Evolutionary conservation across 2,329 filamentous ascomycete genomes (phyloP), one percentile per base, ranked within the genome.

Genomic region (Verticillium albo-atrum): DNA sequence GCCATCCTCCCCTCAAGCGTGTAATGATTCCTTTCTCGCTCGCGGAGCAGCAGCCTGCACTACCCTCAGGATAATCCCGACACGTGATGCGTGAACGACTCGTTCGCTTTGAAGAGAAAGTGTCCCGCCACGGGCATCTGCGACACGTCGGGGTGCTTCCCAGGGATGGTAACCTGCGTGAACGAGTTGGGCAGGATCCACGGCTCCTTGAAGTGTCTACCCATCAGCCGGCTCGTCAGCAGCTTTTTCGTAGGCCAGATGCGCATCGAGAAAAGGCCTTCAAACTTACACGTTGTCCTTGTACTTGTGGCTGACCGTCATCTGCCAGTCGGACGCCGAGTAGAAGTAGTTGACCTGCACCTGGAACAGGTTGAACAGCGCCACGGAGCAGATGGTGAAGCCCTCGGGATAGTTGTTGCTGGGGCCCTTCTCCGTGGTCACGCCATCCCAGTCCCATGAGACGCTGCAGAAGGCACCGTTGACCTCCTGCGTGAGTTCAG

Each of bases 371-470:
- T 64, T 62, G 12, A 47, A 6, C 56, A 35, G 12, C 32, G 57
- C 58, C 28, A 42, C 34, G 57, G 52, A 64, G 63, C 63, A 64
- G 42, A 63, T 30, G 27, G 53, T 26, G 51, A 58, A 60, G 17
- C 59, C n/a, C 14, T 25, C 58, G 27, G 56, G 56, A 25, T 62
- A 67, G 28, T 54, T 59, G 59, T 68, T 50, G 63, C 62, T 2
- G 75, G 79, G 35, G 17, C 67, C 67, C 10, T 63, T 58, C 14
- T 58, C 30, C 6, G 58, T 47, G 3, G 64, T 61, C 34, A 64
- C 26, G 42, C 67, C 66, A 56, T 69, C 67, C 67, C 67, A 69
- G 20, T 61, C n/a, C 66, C 67, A 68, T 14, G 47, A 34, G 28
- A 61, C 58, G 10, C 61, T 51, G 60, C 67, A 69, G 28, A 56